Evolutionary conservation across 164 flowering plant species (phyloP).

Genomic region (Vitis cinerea): DNA sequence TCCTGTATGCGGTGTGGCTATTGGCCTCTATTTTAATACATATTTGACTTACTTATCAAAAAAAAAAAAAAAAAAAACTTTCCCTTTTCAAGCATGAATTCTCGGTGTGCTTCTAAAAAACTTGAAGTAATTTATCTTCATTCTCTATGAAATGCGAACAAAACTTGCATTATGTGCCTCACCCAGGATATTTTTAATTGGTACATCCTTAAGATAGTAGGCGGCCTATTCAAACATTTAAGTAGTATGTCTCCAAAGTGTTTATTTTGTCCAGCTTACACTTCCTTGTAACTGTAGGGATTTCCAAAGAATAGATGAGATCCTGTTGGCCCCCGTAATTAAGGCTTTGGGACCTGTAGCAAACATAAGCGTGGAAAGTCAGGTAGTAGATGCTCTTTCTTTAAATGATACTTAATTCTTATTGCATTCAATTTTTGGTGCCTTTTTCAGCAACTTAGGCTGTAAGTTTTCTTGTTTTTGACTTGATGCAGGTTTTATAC

Average conservation of each 20-base stretch:
- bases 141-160: no score
- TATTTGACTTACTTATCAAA: no score
- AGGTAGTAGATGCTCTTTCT: conserved; percentile 40
- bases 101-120: no score
- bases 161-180: no score
- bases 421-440: background rate
- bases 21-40: no score
- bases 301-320: conserved; percentile 60
- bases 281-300: conserved; percentile 49
- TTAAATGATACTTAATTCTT: background rate
- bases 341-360: conserved; percentile 72
- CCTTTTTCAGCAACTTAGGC: background rate
- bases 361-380: conserved; percentile 84
- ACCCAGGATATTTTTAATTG: no score
- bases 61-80: no score
- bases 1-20: no score
- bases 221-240: background rate
- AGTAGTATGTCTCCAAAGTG: background rate
- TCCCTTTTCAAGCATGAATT: no score
- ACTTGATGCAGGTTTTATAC: conserved; percentile 64
- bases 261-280: background rate
- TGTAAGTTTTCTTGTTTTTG: conserved; percentile 3
- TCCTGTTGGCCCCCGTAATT: conserved; percentile 58
- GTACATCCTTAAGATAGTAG: no score
- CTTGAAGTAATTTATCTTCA: no score